Evolutionary conservation across 257 asterid species (phyloP).

Genomic region (Solanum neorickii): DNA sequence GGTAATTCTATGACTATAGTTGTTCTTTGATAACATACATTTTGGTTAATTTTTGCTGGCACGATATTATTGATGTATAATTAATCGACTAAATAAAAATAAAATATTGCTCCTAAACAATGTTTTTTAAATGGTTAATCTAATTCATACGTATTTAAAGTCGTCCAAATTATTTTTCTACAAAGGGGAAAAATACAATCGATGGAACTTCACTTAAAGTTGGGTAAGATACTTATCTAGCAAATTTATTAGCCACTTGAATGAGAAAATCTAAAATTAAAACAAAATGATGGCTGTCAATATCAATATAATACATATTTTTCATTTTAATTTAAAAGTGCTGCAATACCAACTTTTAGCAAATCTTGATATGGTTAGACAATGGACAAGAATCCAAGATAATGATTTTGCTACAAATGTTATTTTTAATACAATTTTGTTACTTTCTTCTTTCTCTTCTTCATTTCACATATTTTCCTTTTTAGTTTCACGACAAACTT

Average conservation of each 20-base stretch:
- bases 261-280: neutral
- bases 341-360: conserved; percentile 16
- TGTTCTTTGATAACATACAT: neutral
- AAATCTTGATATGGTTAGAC: conserved; percentile 16
- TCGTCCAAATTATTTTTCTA: neutral
- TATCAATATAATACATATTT: conserved; percentile 4
- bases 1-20: neutral
- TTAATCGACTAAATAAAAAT: neutral
- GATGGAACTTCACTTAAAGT: neutral
- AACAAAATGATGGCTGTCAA: neutral
- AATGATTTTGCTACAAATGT: neutral
- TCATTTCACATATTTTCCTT: neutral
- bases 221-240: neutral
- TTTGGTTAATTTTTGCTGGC: neutral
- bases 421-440: neutral
- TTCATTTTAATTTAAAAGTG: conserved; percentile 11
- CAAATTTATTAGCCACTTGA: neutral
- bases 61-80: neutral
- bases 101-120: neutral
- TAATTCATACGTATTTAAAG: neutral
- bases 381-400: conserved; percentile 1
- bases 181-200: neutral
- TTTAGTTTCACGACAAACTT: neutral
- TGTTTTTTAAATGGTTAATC: neutral
- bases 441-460: neutral